A percentile compares a stretch with the other conserved stretches of the same genome.
phyloP scores from a whole-genome alignment of 2,329 filamentous ascomycete genomes.

The Esteya vermicola region DNA sequence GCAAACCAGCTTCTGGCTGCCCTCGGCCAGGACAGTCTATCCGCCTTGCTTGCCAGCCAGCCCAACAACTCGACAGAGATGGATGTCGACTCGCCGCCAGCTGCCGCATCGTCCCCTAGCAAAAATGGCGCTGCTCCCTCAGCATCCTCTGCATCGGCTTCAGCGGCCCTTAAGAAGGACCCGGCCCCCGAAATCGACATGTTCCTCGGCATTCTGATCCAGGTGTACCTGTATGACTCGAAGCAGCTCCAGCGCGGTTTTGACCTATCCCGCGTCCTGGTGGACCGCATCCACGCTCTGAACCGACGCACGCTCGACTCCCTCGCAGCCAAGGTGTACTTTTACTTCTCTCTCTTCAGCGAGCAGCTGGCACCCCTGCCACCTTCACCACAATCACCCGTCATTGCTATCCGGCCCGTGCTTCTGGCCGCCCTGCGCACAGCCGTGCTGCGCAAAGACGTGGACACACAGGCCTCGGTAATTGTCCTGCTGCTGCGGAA shows the following conservation, averaged over 20 bases:
- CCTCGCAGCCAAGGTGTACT: slow-evolving; percentile 89
- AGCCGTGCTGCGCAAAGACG: slow-evolving; percentile 90
- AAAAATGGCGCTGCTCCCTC: slow-evolving; percentile 28
- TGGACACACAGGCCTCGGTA: slow-evolving; percentile 92
- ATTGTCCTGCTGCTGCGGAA: slow-evolving; percentile 91
- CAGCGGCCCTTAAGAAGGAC: slow-evolving; percentile 41
- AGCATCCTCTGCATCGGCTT: neutral
- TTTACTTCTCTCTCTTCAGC: slow-evolving; percentile 93
- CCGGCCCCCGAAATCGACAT: slow-evolving; percentile 76
- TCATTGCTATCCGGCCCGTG: slow-evolving; percentile 73
- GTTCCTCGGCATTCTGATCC: slow-evolving; percentile 71
- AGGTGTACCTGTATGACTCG: slow-evolving; percentile 80
- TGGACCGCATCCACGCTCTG: slow-evolving; percentile 71
- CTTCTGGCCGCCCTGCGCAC: slow-evolving; percentile 82
- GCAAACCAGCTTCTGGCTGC: slow-evolving; percentile 58
- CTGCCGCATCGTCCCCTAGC: neutral
- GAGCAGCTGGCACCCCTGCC: slow-evolving; percentile 80
- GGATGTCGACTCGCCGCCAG: slow-evolving; percentile 49
- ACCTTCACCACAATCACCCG: slow-evolving; percentile 74
- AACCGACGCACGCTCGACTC: slow-evolving; percentile 93
- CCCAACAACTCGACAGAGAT: slow-evolving; percentile 58
- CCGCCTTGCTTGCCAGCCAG: slow-evolving; percentile 42
- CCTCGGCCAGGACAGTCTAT: slow-evolving; percentile 51
- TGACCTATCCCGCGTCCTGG: slow-evolving; percentile 70
- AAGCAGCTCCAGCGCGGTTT: slow-evolving; percentile 69